Conservation (phyloP, 2,329 filamentous ascomycete species). For the Stagonosporopsis chrysanthemi region DNA sequence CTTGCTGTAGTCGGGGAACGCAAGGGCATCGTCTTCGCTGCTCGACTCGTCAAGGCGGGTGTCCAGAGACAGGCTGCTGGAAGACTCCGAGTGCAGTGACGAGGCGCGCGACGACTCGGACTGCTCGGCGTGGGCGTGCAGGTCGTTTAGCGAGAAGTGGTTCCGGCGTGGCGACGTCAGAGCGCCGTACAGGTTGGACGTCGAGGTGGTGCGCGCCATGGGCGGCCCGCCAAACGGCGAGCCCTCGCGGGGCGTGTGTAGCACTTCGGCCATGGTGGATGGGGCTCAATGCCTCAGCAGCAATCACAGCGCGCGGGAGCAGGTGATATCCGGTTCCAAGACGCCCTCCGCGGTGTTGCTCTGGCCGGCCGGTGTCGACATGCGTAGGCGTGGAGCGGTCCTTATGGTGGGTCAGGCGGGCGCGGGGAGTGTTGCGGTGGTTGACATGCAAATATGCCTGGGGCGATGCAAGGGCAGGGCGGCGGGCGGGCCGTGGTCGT, state of each 20-base stretch:
- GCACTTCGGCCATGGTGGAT: slow-evolving; percentile 52
- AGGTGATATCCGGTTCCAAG: slow-evolving; percentile 31
- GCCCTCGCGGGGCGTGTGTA: slow-evolving; percentile 31
- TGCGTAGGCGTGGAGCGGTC: slow-evolving; percentile 36
- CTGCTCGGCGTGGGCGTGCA: slow-evolving; percentile 45
- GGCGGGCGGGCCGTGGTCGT: slow-evolving; percentile 1
- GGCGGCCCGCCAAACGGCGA: slow-evolving; percentile 47
- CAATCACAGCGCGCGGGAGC: slow-evolving; percentile 25
- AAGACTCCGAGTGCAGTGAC: slow-evolving; percentile 69
- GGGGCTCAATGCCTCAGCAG: slow-evolving; percentile 33
- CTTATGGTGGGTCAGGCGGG: slow-evolving; percentile 18
- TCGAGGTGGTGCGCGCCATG: slow-evolving; percentile 53
- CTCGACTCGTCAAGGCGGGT: slow-evolving; percentile 60
- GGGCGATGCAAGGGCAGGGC: slow-evolving; percentile 18
- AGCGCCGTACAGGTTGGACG: slow-evolving; percentile 54
- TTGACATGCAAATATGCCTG: slow-evolving; percentile 16
- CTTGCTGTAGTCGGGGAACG: slow-evolving; percentile 55
- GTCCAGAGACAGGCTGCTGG: slow-evolving; percentile 68
- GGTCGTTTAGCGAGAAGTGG: slow-evolving; percentile 47
- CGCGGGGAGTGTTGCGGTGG: slow-evolving; percentile 21
- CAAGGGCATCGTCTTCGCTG: slow-evolving; percentile 53
- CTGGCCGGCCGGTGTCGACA: slow-evolving; percentile 38
- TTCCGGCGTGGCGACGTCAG: slow-evolving; percentile 43
- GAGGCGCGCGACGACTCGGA: slow-evolving; percentile 53
- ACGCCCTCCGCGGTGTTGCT: slow-evolving; percentile 36